Conservation (phyloP, 2,329 filamentous ascomycete genomes). For the Lojkania enalia region DNA sequence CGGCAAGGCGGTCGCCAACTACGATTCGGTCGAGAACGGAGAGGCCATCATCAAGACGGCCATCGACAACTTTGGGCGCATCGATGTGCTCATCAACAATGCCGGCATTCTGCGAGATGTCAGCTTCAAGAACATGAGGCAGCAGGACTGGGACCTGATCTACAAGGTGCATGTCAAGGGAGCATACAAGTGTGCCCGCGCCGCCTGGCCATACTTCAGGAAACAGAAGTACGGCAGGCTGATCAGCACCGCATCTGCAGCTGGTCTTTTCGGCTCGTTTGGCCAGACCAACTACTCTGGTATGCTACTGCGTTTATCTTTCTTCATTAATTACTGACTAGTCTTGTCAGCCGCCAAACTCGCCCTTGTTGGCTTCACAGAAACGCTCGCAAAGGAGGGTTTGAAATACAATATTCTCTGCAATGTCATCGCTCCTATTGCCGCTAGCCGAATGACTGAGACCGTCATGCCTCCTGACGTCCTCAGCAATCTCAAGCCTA, state of each 20-base stretch:
- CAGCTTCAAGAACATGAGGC: slow-evolving; percentile 98
- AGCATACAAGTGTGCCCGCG: slow-evolving; percentile 91
- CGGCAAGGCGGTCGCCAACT: slow-evolving; percentile 96
- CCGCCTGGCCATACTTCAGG: slow-evolving; percentile 95
- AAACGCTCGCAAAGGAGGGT: slow-evolving; percentile 97
- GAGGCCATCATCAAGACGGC: slow-evolving; percentile 92
- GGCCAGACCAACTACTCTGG: slow-evolving; percentile 94
- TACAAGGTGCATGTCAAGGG: slow-evolving; percentile 91
- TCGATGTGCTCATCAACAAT: slow-evolving; percentile 97
- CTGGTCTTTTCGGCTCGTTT: slow-evolving; percentile 93
- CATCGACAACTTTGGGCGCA: slow-evolving; percentile 77
- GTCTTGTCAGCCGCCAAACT: slow-evolving; percentile 75
- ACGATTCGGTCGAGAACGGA: slow-evolving; percentile 90
- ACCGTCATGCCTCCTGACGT: slow-evolving; percentile 96
- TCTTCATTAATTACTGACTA: slow-evolving; percentile 19
- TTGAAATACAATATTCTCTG: slow-evolving; percentile 95
- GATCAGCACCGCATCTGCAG: slow-evolving; percentile 96
- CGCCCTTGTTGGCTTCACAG: slow-evolving; percentile 92
- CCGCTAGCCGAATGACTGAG: slow-evolving; percentile 92
- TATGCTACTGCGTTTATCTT: too few relatives aligned
- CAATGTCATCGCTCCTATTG: slow-evolving; percentile 95
- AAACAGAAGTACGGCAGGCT: slow-evolving; percentile 98
- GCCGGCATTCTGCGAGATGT: slow-evolving; percentile 93
- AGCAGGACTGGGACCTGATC: slow-evolving; percentile 94
- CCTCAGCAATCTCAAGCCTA: slow-evolving; percentile 80